Conservation (phyloP, 306 rosid species). For the Psophocarpus tetragonolobus region DNA sequence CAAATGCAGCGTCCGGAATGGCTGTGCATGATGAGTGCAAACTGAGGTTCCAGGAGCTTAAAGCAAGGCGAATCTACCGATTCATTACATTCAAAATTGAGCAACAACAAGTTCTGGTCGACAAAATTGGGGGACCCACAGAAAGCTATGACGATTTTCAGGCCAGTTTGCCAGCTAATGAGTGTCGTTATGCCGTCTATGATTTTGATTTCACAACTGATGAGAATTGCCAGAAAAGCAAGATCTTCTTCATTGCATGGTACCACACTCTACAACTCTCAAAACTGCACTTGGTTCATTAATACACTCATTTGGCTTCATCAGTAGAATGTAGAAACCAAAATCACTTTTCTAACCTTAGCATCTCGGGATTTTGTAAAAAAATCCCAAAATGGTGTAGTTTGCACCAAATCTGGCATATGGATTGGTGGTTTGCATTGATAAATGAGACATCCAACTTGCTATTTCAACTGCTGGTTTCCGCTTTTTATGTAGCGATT, state of each 20-base stretch:
- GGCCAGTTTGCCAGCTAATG: constrained; percentile 73
- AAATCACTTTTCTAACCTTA: neutral
- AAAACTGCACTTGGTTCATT: neutral
- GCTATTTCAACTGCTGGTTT: too few relatives aligned
- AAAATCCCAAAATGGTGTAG: too few relatives aligned
- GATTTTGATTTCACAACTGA: constrained; percentile 76
- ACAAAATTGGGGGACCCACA: constrained; percentile 58
- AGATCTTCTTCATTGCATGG: constrained; percentile 94
- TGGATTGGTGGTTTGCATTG: too few relatives aligned
- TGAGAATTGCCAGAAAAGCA: constrained; percentile 94
- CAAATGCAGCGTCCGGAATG: constrained; percentile 90
- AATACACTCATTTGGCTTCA: neutral
- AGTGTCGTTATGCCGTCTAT: constrained; percentile 86
- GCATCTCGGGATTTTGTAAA: too few relatives aligned
- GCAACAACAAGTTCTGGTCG: constrained; percentile 63
- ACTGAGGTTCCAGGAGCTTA: constrained; percentile 71
- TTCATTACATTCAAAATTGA: constrained; percentile 78
- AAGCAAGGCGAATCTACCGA: constrained; percentile 70
- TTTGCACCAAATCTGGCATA: too few relatives aligned
- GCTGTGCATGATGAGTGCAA: constrained; percentile 88
- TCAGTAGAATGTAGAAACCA: neutral
- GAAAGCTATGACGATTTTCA: constrained; percentile 65
- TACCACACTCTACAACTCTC: neutral
- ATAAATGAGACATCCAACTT: too few relatives aligned
- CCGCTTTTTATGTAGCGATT: too few relatives aligned